Conservation (phyloP, 805 yeast species). For the Komagataella pseudopastoris region DNA sequence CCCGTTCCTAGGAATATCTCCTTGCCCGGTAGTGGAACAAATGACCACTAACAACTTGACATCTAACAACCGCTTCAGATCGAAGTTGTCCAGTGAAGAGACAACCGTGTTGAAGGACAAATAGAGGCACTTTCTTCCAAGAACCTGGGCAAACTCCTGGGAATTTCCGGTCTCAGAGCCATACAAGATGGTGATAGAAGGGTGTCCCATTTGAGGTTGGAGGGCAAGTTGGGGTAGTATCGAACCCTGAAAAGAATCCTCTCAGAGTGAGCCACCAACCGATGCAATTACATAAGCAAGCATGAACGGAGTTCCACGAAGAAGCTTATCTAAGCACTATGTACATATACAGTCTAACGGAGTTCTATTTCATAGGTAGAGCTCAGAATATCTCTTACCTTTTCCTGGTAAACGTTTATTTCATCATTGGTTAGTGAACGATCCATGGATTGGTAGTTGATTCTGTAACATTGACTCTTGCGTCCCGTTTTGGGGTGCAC, state of each 20-base stretch:
- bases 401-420: constrained; percentile 58
- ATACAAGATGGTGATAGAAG: constrained; percentile 46
- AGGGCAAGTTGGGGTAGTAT: too few relatives aligned
- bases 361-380: constrained; percentile 43
- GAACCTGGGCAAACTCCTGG: constrained; percentile 64
- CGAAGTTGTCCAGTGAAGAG: constrained; percentile 45
- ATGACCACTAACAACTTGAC: constrained; percentile 37
- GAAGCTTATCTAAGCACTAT: neutral
- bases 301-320: neutral
- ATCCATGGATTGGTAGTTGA: constrained; percentile 93
- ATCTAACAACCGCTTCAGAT: constrained; percentile 37
- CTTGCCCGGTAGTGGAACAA: constrained; percentile 92
- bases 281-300: neutral
- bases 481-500: constrained; percentile 70
- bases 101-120: constrained; percentile 34
- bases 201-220: neutral
- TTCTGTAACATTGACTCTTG: constrained; percentile 75
- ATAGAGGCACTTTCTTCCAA: constrained; percentile 43
- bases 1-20: constrained; percentile 76
- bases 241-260: neutral
- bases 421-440: constrained; percentile 79
- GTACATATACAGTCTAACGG: constrained; percentile 11
- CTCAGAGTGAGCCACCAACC: neutral
- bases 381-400: constrained; percentile 45
- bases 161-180: constrained; percentile 94